Evolutionary conservation across 192 early-diverging fungal genomes (phyloP).

Genomic region (Umbelopsis ramanniana): DNA sequence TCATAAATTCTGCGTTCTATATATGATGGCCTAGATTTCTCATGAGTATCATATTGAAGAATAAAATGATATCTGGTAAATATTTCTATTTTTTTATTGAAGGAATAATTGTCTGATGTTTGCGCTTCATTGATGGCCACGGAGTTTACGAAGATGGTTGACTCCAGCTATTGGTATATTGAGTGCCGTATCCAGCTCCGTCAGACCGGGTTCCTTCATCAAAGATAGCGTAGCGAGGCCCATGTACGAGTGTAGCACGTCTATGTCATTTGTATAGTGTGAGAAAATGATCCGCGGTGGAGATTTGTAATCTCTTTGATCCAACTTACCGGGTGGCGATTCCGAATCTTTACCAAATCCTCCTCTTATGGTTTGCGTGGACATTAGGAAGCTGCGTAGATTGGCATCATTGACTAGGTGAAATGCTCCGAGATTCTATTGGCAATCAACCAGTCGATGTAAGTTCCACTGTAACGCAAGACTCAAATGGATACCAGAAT

Average conservation of each 20-base stretch:
- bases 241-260: conserved; percentile 86
- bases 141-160: background rate
- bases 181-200: conserved; percentile 52
- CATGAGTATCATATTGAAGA: too few relatives aligned
- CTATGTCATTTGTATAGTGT: conserved; percentile 43
- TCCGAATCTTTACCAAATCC: conserved; percentile 70
- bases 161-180: conserved; percentile 55
- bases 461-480: background rate
- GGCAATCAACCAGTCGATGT: background rate
- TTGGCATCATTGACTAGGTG: conserved; percentile 60
- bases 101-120: too few relatives aligned
- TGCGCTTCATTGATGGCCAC: background rate
- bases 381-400: conserved; percentile 61
- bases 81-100: too few relatives aligned
- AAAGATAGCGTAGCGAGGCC: conserved; percentile 72
- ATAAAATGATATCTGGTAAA: too few relatives aligned
- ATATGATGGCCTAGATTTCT: too few relatives aligned
- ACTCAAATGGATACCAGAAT: background rate
- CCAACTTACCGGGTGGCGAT: conserved; percentile 57
- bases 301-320: background rate
- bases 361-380: conserved; percentile 58
- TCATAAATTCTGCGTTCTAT: too few relatives aligned
- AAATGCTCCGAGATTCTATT: conserved; percentile 63
- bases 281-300: background rate
- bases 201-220: conserved; percentile 54